Evolutionary conservation across 371 early-diverging fungal genomes (phyloP).

Genomic region (Apophysomyces ossiformis): DNA sequence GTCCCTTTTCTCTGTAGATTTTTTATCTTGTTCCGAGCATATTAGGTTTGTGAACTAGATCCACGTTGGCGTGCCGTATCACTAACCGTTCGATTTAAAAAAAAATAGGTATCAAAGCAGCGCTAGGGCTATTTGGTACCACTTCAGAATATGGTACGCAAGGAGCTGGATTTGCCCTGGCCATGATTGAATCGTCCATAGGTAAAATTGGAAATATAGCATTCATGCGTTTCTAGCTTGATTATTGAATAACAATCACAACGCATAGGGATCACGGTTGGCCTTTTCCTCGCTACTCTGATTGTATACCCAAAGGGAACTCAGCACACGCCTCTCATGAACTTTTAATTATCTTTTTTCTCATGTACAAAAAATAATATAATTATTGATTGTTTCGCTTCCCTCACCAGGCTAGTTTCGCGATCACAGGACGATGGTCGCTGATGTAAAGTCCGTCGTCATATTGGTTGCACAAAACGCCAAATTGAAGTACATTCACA

Average conservation of each 20-base stretch:
- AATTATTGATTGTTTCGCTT: conserved; percentile 1
- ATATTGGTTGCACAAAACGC: conserved; percentile 42
- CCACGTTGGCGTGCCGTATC: not conserved
- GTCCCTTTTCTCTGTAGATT: conserved; percentile 6
- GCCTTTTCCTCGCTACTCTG: conserved; percentile 60
- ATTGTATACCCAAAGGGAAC: conserved; percentile 63
- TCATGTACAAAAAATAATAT: not conserved
- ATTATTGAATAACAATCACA: not conserved
- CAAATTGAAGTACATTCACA: conserved; percentile 33
- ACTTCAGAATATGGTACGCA: conserved; percentile 37
- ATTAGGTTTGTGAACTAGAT: conserved; percentile 31
- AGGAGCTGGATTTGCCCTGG: conserved; percentile 50
- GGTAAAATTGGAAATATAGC: conserved; percentile 13
- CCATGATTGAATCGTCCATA: conserved; percentile 46
- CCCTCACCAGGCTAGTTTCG: conserved; percentile 38
- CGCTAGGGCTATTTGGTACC: conserved; percentile 46
- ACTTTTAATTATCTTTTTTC: conserved; percentile 35
- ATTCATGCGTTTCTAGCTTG: too few species aligned
- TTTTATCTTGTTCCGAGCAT: conserved; percentile 64
- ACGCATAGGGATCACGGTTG: conserved; percentile 56
- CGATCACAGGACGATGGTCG: conserved; percentile 59
- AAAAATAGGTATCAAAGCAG: conserved; percentile 43
- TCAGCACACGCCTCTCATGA: conserved; percentile 63
- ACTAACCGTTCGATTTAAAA: conserved; percentile 5
- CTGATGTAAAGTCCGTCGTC: conserved; percentile 51